phyloP scores from a whole-genome alignment of 257 asterid genomes.

The Lycium barbarum region DNA sequence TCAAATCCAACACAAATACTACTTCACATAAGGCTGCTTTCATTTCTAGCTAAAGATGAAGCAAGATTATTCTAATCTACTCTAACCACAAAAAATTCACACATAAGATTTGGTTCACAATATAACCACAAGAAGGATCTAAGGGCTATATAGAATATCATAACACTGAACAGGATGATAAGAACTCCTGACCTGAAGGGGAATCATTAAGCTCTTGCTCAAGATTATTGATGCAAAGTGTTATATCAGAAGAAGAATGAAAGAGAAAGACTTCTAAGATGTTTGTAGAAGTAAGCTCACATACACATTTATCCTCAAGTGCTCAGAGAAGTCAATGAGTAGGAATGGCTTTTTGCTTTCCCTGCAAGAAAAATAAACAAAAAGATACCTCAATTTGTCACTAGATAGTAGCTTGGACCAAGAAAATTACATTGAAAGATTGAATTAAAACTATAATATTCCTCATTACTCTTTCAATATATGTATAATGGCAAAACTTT shows the following conservation, averaged over 20 bases:
- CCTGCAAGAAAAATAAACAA: conserved; percentile 54
- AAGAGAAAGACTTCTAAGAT: neutral
- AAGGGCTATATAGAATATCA: neutral
- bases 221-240: neutral
- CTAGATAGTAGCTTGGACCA: neutral
- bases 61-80: neutral
- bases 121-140: neutral
- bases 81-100: neutral
- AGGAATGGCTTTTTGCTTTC: conserved; percentile 67
- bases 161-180: neutral
- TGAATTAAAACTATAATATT: neutral
- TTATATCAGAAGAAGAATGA: neutral
- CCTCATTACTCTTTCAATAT: neutral
- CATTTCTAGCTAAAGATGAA: neutral
- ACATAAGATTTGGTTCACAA: neutral
- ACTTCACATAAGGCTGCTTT: conserved; percentile 21
- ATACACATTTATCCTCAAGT: conserved; percentile 77
- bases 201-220: neutral
- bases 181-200: conserved; percentile 5
- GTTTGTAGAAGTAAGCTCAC: conserved; percentile 40
- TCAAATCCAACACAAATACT: neutral
- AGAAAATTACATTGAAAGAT: neutral
- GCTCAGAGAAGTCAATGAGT: conserved; percentile 83
- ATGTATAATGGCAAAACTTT: neutral
- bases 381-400: conserved; percentile 24